Base-by-base conservation (phyloP, 148 eudicot species). In the Amaranthus hypochondriacus region DNA sequence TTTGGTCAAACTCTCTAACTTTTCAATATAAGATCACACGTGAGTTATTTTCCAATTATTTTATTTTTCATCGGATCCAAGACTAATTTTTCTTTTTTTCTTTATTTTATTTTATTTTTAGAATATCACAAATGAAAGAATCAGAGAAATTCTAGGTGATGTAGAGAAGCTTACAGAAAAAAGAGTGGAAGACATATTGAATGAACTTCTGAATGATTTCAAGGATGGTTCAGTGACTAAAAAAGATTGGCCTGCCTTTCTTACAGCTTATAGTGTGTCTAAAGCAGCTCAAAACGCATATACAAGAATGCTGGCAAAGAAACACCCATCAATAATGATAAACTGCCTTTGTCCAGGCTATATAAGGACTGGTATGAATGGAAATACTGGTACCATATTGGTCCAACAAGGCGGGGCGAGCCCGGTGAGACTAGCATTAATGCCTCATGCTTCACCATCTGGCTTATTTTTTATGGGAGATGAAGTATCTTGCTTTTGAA, bases 321-420 rank as follows among this genome's bases (percentile, higher is more conserved):
- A 81, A 60, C 59, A 82, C 62, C 88, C 86, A 0, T 8, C 50
- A 6, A 11, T 82, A 18, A 54, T 12, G 48, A 81, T 84, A 68
- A 89, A 86, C 42, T 75, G 77, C n/a, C 70, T 87, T 18, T 82
- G 85, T 66, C 89, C 88, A 39, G 89, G 89, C 39, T 81, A 13
- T 71, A 87, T 80, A 12, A 83, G 69, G 52, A 87, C 88, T 8
- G 81, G 81, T 66, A 49, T 89, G 7, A 83, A 69, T 6, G 48
- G 4, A 9, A 64, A 80, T 51, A 58, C 63, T 0, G 89, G 91
- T 5, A 2, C 2, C 15, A 48, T 82, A 47, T 5, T 69, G 0
- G 84, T 71, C 1, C 86, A 84, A 70, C 81, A 87, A 77, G 94
- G 89, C 0, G 91, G 79, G 21, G 84, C 72, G 58, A 73, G 73